phyloP scores from a whole-genome alignment of 352 stramenopile genomes.

The Saprolegnia parasitica region DNA sequence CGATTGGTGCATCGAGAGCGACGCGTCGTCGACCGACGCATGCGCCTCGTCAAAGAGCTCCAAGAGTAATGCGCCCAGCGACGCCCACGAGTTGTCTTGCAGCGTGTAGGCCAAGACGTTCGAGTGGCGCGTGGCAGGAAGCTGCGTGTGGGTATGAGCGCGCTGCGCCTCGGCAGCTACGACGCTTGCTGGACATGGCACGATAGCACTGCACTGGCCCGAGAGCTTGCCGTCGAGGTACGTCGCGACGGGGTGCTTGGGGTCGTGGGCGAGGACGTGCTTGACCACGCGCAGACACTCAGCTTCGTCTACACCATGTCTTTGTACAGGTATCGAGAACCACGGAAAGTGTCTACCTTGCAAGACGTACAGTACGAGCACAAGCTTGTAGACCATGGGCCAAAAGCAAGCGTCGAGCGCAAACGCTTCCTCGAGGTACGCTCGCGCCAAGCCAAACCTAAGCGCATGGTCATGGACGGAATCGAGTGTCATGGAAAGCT shows the following conservation, averaged over 20 bases:
- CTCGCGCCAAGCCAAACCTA: conserved; percentile 21
- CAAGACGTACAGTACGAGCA: conserved; percentile 14
- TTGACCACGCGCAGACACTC: conserved; percentile 8
- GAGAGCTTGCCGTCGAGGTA: not conserved
- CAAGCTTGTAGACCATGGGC: conserved; percentile 25
- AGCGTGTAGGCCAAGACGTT: conserved; percentile 4
- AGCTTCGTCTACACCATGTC: conserved; percentile 9
- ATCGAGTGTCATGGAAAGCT: not conserved
- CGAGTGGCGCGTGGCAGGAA: not conserved
- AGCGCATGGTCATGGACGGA: not conserved
- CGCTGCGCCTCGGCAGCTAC: no score
- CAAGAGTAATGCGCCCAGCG: conserved; percentile 12
- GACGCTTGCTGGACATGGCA: no score
- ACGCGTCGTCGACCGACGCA: not conserved
- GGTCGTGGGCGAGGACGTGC: conserved; percentile 8
- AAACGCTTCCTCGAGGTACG: conserved; percentile 18
- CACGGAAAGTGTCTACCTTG: not conserved
- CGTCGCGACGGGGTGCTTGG: not conserved
- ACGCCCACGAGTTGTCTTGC: conserved; percentile 3
- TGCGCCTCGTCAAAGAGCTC: conserved; percentile 19
- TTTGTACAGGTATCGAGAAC: not conserved
- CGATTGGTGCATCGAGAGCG: not conserved
- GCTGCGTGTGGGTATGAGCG: not conserved
- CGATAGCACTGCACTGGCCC: not conserved
- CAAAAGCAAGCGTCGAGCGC: conserved; percentile 23